phyloP scores from a whole-genome alignment of 2,329 filamentous ascomycete genomes.

The Fusarium foetens region DNA sequence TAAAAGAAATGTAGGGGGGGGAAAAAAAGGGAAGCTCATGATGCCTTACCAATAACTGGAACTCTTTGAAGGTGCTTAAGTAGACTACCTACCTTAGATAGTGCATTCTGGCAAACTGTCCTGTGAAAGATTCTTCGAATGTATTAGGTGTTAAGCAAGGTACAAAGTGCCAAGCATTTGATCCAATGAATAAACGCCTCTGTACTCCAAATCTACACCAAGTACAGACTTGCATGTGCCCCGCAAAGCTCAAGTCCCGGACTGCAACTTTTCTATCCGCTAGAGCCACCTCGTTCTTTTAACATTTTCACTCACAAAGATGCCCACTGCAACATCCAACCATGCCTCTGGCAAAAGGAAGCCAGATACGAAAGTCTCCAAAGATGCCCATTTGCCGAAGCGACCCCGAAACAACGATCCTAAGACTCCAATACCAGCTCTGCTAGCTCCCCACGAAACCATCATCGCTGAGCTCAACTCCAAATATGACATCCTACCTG shows the following conservation, averaged over 20 bases:
- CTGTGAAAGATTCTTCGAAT: neutral
- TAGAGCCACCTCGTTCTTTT: constrained; percentile 14
- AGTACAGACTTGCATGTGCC: constrained; percentile 14
- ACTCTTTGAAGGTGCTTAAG: neutral
- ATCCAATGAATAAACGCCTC: neutral
- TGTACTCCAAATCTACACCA: neutral
- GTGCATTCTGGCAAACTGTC: neutral
- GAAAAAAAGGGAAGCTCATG: neutral
- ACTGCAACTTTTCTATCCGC: constrained; percentile 35
- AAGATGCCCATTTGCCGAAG: constrained; percentile 1
- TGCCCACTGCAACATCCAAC: constrained; percentile 21
- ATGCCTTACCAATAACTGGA: neutral
- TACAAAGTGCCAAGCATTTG: neutral
- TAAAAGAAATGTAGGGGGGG: neutral
- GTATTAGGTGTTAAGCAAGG: neutral
- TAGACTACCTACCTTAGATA: neutral
- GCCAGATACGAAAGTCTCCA: neutral
- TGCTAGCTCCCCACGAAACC: constrained; percentile 54
- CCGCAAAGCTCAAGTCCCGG: constrained; percentile 31
- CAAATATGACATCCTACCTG: constrained; percentile 61
- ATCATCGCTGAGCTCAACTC: constrained; percentile 56
- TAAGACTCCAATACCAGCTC: constrained; percentile 27
- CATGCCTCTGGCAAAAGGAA: constrained; percentile 37
- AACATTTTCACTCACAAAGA: constrained; percentile 19
- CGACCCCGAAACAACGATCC: constrained; percentile 2